phyloP scores from a whole-genome alignment of 371 early-diverging fungal species.

The Mortierella polycephala region DNA sequence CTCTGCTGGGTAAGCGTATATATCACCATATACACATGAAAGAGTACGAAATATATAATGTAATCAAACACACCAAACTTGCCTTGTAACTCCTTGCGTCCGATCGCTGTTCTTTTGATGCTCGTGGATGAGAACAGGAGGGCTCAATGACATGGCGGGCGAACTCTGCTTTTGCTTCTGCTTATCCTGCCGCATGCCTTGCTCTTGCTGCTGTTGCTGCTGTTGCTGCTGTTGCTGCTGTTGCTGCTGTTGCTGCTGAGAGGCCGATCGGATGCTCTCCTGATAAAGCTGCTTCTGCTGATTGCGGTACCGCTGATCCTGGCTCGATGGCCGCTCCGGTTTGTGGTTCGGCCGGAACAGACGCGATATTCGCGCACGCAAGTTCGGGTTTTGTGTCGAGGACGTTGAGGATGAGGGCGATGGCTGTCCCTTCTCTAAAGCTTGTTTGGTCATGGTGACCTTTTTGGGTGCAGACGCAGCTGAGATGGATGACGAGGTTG shows the following conservation, averaged over 20 bases:
- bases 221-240: conserved; percentile 6
- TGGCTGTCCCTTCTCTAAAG: conserved; percentile 6
- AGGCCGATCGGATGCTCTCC: conserved; percentile 3
- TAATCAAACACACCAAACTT: conserved; percentile 4
- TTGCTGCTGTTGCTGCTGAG: conserved; percentile 3
- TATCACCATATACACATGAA: not conserved
- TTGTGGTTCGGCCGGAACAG: conserved; percentile 35
- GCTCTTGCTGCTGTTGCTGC: conserved; percentile 2
- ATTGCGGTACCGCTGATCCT: conserved; percentile 19
- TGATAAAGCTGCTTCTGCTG: conserved; percentile 15
- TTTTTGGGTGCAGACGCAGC: conserved; percentile 8
- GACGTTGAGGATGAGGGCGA: not conserved
- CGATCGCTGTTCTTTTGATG: conserved; percentile 4
- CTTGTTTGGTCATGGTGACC: conserved; percentile 5
- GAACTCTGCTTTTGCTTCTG: not conserved
- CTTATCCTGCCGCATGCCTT: conserved; percentile 1
- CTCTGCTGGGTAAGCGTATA: no score
- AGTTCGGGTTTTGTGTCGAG: conserved; percentile 20
- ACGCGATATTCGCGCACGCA: conserved; percentile 41
- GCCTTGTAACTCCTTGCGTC: conserved; percentile 16
- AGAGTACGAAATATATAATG: not conserved
- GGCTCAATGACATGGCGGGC: not conserved
- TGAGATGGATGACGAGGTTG: not conserved
- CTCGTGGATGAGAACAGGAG: conserved; percentile 5
- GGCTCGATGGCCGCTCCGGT: conserved; percentile 15